These are phyloP conservation scores for Oryza meridionalis DNA, from an alignment of 176 grass and related monocot genomes.

Conservation along the genomic window DNA sequence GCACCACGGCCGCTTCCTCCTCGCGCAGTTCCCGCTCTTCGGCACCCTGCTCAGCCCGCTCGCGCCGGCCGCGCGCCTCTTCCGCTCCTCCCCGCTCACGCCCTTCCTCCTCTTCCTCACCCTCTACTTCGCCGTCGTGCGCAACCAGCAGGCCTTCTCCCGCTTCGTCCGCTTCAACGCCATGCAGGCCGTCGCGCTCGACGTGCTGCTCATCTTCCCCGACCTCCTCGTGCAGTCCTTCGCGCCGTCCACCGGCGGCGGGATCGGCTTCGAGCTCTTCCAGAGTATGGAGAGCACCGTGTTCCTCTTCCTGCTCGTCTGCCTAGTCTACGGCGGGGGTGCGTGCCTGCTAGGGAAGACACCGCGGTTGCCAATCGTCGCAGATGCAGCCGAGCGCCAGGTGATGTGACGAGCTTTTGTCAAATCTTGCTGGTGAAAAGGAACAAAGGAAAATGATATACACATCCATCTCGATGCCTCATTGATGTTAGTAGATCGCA, in stretches of 20 bases:
- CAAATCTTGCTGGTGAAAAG: constrained; percentile 5
- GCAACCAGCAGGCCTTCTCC: constrained; percentile 79
- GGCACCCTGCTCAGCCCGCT: constrained; percentile 66
- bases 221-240: constrained; percentile 78
- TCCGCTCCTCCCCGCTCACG: constrained; percentile 75
- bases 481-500: constrained; percentile 19
- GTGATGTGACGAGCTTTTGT: constrained; percentile 66
- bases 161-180: constrained; percentile 96
- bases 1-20: constrained; percentile 59
- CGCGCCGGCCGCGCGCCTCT: constrained; percentile 74
- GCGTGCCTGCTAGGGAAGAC: constrained; percentile 78
- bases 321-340: constrained; percentile 70
- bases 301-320: constrained; percentile 90
- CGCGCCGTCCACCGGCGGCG: constrained; percentile 40
- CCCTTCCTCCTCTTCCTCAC: constrained; percentile 87
- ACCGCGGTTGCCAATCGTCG: constrained; percentile 76
- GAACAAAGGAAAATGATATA: constrained; percentile 28
- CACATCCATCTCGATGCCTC: background rate
- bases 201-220: constrained; percentile 88
- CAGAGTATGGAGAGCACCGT: constrained; percentile 80
- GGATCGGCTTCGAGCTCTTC: constrained; percentile 65
- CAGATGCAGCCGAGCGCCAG: constrained; percentile 92
- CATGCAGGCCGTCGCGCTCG: constrained; percentile 93
- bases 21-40: constrained; percentile 75
- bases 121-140: constrained; percentile 91